Evolutionary conservation across 345 rosid species (phyloP), one percentile per base, ranked within the genome.

Genomic region (Fremontodendron californicum): DNA sequence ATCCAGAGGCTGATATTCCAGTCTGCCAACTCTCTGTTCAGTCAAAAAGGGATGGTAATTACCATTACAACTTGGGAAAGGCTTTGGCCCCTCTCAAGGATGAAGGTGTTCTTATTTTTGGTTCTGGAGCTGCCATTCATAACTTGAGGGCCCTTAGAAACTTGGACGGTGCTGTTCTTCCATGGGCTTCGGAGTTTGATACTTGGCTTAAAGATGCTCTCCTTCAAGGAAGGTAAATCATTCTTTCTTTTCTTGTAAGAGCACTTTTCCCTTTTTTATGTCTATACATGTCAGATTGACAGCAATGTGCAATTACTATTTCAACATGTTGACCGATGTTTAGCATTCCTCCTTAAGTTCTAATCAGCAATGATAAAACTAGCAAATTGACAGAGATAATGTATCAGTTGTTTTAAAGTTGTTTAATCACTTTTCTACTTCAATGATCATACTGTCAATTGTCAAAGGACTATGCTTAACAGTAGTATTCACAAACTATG

Each of bases 21-120:
- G 83, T 92, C 27, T 92, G 97, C 54, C 98, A 96, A 77, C 94
- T 96, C 74, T 96, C 99, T 6, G 82, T 96, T 74, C 99, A 93
- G 78, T 71, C 88, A 1, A 10, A 77, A 0, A 81, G 79, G 65
- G 91, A 81, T 57, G 98, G 86, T 31, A 84, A 81, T 52, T 77
- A 95, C 48, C 99, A 93, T 73, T 93, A 89, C 81, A 92, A 93
- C 77, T 73, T 96, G 87, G 99, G 99, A 42, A 91, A 85, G 88
- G 99, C 98, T 10, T 81, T 93, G 77, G 90, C 94, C 48, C 89
- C 94, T 55, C 88, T 96, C 74, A 90, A 77, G 85, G 89, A 92
- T 3, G 97, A 93, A 86, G 98, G 97, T 31, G 90, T 93, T 71
- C 98, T 93, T 31, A 89, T 96, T 27, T 49, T 92, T 57, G 99